Evolutionary conservation across 495 filamentous ascomycete genomes (phyloP).

Genomic region (Penicillium dipodomyicola): DNA sequence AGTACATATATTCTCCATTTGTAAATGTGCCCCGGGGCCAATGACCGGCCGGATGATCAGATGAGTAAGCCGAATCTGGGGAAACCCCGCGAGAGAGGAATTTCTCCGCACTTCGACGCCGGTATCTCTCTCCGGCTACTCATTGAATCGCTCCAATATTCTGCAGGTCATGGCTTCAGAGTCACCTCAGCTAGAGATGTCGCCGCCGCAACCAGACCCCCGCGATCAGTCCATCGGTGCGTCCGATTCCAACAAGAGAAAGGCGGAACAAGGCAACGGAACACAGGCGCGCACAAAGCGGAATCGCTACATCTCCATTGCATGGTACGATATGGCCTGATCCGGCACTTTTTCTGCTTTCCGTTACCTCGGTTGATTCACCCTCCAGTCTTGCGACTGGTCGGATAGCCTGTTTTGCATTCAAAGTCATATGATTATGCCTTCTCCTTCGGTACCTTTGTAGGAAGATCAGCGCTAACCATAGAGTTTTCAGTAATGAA

Average conservation of each 20-base stretch:
- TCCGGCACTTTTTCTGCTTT: background rate
- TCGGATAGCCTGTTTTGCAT: background rate
- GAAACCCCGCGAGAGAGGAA: constrained; percentile 45
- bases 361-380: background rate
- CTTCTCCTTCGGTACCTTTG: constrained; percentile 3
- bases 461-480: constrained; percentile 17
- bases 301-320: constrained; percentile 85
- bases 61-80: constrained; percentile 37
- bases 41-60: constrained; percentile 8
- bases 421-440: constrained; percentile 12
- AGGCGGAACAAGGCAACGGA: constrained; percentile 49
- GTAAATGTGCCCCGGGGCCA: constrained; percentile 2
- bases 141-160: constrained; percentile 6
- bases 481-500: constrained; percentile 58
- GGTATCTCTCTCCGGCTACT: constrained; percentile 16
- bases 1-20: background rate
- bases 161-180: constrained; percentile 38
- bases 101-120: constrained; percentile 41
- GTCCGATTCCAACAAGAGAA: constrained; percentile 45
- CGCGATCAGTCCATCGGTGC: constrained; percentile 27
- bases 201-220: constrained; percentile 22
- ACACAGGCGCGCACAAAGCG: constrained; percentile 52
- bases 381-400: background rate
- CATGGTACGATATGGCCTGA: constrained; percentile 62
- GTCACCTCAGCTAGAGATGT: constrained; percentile 36